Evolutionary conservation across 2,329 filamentous ascomycete genomes (phyloP).

Genomic region (Botrytis sinoallii): DNA sequence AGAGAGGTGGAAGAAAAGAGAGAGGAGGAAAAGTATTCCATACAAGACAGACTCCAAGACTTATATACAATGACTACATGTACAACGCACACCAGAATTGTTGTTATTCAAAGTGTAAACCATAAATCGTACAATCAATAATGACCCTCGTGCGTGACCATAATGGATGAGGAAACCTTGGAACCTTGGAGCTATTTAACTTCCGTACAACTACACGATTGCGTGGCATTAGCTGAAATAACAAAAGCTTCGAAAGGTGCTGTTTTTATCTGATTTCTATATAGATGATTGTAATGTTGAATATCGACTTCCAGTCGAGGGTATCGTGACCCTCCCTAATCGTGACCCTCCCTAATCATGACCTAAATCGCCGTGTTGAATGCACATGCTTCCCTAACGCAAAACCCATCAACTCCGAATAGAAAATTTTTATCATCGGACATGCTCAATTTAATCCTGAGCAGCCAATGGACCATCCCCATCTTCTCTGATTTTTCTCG

Average conservation of each 20-base stretch:
- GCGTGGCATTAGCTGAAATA: background rate
- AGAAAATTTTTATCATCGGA: background rate
- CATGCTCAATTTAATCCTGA: constrained; percentile 22
- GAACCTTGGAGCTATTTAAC: background rate
- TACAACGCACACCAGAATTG: background rate
- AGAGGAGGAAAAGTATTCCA: background rate
- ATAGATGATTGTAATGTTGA: constrained; percentile 15
- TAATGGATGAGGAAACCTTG: background rate
- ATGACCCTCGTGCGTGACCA: background rate
- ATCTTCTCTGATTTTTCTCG: constrained; percentile 25
- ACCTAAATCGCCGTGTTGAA: constrained; percentile 12
- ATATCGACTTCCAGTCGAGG: constrained; percentile 3
- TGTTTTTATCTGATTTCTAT: background rate
- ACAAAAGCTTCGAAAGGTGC: background rate
- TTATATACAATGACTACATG: background rate
- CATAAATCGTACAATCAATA: background rate
- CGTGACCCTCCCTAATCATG: constrained; percentile 3
- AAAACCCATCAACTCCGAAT: background rate
- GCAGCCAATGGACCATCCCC: constrained; percentile 24
- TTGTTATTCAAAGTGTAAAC: background rate
- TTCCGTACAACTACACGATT: background rate
- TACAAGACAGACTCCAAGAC: background rate
- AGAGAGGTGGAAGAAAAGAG: background rate
- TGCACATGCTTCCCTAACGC: background rate
- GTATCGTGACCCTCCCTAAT: background rate